phyloP scores from a whole-genome alignment of 1,284 basidiomycete genomes.

The Agroathelia rolfsii region DNA sequence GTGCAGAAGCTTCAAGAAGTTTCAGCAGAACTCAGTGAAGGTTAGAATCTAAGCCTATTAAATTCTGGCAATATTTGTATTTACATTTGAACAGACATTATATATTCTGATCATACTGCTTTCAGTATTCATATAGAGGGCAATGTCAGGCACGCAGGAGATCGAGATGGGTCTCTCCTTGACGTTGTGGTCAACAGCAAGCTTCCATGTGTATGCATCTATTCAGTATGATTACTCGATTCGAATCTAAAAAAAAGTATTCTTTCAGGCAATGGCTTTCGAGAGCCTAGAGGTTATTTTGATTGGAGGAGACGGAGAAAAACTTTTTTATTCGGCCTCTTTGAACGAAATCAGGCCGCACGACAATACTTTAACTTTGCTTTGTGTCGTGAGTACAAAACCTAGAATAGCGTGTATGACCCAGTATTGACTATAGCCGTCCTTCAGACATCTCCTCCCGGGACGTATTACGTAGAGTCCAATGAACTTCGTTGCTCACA shows the following conservation, averaged over 20 bases:
- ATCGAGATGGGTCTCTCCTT: conserved; percentile 57
- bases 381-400: conserved; percentile 55
- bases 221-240: conserved; percentile 3
- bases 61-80: background rate
- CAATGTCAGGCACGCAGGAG: conserved; percentile 37
- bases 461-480: conserved; percentile 49
- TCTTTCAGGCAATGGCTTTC: conserved; percentile 33
- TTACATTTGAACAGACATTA: conserved; percentile 38
- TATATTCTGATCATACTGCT: conserved; percentile 58
- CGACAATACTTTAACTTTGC: conserved; percentile 41
- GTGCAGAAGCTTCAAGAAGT: conserved; percentile 40
- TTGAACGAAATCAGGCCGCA: conserved; percentile 39
- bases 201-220: conserved; percentile 54
- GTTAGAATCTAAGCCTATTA: conserved; percentile 24
- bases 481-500: conserved; percentile 50
- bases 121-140: conserved; percentile 40
- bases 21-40: conserved; percentile 42
- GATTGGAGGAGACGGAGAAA: conserved; percentile 46
- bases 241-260: conserved; percentile 7
- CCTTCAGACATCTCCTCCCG: conserved; percentile 50
- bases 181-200: conserved; percentile 48
- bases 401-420: background rate
- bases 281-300: conserved; percentile 43
- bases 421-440: conserved; percentile 7
- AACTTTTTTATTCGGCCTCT: conserved; percentile 35